Evolutionary conservation across 495 filamentous ascomycete species (phyloP).

Genomic region (Penicillium canariense): DNA sequence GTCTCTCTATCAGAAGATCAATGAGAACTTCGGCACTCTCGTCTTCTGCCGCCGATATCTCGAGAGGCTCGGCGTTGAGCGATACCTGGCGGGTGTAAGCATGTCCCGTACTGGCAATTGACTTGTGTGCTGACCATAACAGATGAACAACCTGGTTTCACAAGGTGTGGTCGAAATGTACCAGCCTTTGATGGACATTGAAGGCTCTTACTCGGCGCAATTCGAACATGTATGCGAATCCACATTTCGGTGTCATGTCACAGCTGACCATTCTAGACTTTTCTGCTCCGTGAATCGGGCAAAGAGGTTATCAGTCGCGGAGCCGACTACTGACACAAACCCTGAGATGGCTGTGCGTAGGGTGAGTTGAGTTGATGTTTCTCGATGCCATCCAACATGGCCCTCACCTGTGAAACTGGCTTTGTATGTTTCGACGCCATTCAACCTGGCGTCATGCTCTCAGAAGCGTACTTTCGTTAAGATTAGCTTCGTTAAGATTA

Average conservation of each 20-base stretch:
- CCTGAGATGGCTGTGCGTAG: too few relatives aligned
- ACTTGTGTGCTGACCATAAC: not conserved
- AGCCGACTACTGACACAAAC: constrained; percentile 43
- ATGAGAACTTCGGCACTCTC: constrained; percentile 62
- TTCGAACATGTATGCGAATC: constrained; percentile 56
- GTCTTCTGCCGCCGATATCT: constrained; percentile 63
- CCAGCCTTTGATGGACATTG: constrained; percentile 51
- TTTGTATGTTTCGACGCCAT: not conserved
- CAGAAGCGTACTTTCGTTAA: not conserved
- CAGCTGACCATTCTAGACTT: constrained; percentile 28
- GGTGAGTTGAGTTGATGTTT: not conserved
- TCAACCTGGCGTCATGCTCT: not conserved
- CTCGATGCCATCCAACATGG: constrained; percentile 9
- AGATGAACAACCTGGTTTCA: constrained; percentile 53
- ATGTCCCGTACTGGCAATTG: not conserved
- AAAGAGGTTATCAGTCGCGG: constrained; percentile 53
- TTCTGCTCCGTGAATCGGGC: constrained; percentile 43
- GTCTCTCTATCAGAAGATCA: constrained; percentile 57
- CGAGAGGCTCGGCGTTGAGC: constrained; percentile 59
- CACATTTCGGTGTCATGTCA: not conserved
- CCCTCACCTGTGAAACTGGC: not conserved
- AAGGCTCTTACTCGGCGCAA: constrained; percentile 58
- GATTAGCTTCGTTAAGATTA: not conserved
- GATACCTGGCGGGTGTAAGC: constrained; percentile 59
- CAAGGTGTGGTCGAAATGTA: constrained; percentile 56